Conservation (phyloP, 345 rosid genomes). For the Eucalyptus sp. region DNA sequence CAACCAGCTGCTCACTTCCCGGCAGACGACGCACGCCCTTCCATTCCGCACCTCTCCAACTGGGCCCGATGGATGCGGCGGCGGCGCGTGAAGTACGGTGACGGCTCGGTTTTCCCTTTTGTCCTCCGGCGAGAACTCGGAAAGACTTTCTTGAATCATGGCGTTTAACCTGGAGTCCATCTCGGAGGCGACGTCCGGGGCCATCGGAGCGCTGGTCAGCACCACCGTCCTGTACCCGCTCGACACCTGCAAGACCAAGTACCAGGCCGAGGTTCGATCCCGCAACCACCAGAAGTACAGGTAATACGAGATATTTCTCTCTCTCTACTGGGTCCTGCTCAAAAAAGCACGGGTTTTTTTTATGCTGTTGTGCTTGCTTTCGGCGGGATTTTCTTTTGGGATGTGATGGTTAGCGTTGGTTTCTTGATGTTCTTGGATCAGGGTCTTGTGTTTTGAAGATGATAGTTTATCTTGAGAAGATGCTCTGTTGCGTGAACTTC, state of each 20-base stretch:
- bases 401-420: not conserved
- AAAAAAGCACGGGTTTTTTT: not conserved
- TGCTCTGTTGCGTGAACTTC: not conserved
- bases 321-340: not conserved
- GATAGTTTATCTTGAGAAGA: not conserved
- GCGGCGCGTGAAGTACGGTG: not conserved
- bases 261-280: constrained; percentile 66
- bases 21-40: not conserved
- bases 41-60: not conserved
- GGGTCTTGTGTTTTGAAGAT: rapidly evolving
- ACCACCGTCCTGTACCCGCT: constrained; percentile 78
- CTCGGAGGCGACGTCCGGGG: constrained; percentile 77
- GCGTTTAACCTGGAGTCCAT: constrained; percentile 55
- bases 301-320: constrained; percentile 1
- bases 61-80: not conserved
- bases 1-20: not conserved
- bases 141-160: not conserved
- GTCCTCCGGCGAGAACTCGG: not conserved
- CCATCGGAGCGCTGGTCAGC: constrained; percentile 66
- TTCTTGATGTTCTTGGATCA: not conserved
- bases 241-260: constrained; percentile 79
- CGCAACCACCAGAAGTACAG: constrained; percentile 46
- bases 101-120: not conserved
- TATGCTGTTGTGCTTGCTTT: not conserved
- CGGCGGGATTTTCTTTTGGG: not conserved